Percentiles rank a stretch among this genome's conserved stretches.
phyloP scores from a whole-genome alignment of 2,329 filamentous ascomycete genomes.

The Colletotrichum navitas region DNA sequence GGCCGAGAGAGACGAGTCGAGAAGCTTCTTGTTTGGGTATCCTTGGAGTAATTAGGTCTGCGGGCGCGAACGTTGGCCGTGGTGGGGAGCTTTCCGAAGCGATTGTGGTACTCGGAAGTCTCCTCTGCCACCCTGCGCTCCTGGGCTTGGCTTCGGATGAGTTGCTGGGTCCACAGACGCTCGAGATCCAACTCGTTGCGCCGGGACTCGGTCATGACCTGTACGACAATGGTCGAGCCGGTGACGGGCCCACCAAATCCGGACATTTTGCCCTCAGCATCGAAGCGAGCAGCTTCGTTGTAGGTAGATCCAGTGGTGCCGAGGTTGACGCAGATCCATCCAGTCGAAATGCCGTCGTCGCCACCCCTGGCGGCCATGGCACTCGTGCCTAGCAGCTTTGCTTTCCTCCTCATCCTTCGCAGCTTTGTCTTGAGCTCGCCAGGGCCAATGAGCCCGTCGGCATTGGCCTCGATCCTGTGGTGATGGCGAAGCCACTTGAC shows the following conservation, averaged over 20 bases:
- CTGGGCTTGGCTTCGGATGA: slow-evolving; percentile 50
- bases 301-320: slow-evolving; percentile 74
- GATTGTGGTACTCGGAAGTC: slow-evolving; percentile 45
- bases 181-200: slow-evolving; percentile 67
- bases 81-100: slow-evolving; percentile 37
- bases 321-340: slow-evolving; percentile 96
- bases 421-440: slow-evolving; percentile 93
- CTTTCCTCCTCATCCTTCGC: slow-evolving; percentile 81
- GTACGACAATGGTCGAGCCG: slow-evolving; percentile 68
- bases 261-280: slow-evolving; percentile 71
- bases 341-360: slow-evolving; percentile 91
- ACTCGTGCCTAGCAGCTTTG: slow-evolving; percentile 81
- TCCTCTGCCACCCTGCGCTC: slow-evolving; percentile 37
- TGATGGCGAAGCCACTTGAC: slow-evolving; percentile 85
- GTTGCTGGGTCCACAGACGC: slow-evolving; percentile 61
- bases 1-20: slow-evolving; percentile 50
- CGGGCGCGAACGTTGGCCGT: slow-evolving; percentile 22
- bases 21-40: slow-evolving; percentile 52
- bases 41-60: slow-evolving; percentile 29
- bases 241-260: slow-evolving; percentile 76
- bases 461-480: slow-evolving; percentile 79
- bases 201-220: slow-evolving; percentile 68
- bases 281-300: slow-evolving; percentile 58
- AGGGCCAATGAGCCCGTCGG: slow-evolving; percentile 89
- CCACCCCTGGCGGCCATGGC: slow-evolving; percentile 71